Percentiles rank a stretch among this genome's conserved stretches.
These are phyloP conservation scores for Centrapalus pauciflorus DNA, from an alignment of 129 eudicot species.

Conservation along the genomic window DNA sequence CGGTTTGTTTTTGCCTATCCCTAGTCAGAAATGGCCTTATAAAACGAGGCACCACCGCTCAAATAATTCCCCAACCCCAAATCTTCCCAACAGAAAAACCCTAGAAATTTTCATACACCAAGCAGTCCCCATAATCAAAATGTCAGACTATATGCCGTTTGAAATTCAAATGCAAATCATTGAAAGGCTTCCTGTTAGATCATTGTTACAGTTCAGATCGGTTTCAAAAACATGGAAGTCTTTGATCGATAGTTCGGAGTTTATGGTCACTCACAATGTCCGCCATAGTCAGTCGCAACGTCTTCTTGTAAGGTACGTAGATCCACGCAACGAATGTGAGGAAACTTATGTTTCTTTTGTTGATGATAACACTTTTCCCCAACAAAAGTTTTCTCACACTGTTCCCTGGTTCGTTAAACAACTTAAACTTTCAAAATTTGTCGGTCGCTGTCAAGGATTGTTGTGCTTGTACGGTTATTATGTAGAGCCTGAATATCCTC, in stretches of 20 bases:
- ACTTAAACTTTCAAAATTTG: slow-evolving; percentile 15
- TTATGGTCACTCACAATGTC: slow-evolving; percentile 16
- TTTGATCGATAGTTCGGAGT: slow-evolving; percentile 31
- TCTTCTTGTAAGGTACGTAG: slow-evolving; percentile 20
- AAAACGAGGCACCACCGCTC: no score
- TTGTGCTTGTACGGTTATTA: slow-evolving; percentile 25
- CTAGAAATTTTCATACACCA: background rate
- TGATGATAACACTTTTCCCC: slow-evolving; percentile 8
- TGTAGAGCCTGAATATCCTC: background rate
- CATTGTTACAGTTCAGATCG: slow-evolving; percentile 30
- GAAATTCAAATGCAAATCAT: slow-evolving; percentile 39
- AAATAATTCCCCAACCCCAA: no score
- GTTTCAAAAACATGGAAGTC: slow-evolving; percentile 46
- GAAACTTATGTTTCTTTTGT: slow-evolving; percentile 4
- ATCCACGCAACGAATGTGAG: background rate
- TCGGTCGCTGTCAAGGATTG: slow-evolving; percentile 40
- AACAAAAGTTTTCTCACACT: background rate
- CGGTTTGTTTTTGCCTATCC: no score
- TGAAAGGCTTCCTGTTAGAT: slow-evolving; percentile 26
- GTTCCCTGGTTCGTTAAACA: slow-evolving; percentile 14
- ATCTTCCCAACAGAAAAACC: background rate
- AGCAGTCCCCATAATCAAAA: background rate
- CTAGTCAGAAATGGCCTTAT: no score
- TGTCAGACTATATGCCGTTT: slow-evolving; percentile 36
- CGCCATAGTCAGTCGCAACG: background rate